These are phyloP conservation scores for Encephalitozoon hellem DNA, from an alignment of 371 early-diverging fungal genomes.

Conservation along the genomic window DNA sequence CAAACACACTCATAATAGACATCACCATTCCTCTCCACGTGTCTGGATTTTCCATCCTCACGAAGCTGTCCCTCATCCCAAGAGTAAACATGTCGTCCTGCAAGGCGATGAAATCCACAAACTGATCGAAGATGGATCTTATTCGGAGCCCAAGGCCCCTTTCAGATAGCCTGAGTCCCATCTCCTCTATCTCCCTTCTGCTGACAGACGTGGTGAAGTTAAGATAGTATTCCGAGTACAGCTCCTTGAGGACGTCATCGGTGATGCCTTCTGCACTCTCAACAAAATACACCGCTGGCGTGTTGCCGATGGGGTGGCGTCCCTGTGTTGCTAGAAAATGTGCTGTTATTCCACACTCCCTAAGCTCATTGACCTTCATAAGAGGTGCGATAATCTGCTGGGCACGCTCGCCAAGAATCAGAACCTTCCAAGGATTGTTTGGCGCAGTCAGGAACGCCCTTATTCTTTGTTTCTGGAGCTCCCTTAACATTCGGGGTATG, in stretches of 20 bases:
- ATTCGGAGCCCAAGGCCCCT: conserved; percentile 40
- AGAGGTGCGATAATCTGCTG: conserved; percentile 89
- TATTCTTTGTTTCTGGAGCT: conserved; percentile 48
- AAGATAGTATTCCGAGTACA: conserved; percentile 85
- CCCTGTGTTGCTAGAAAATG: conserved; percentile 72
- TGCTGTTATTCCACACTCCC: conserved; percentile 90
- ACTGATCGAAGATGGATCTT: conserved; percentile 77
- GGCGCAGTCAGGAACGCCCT: conserved; percentile 26
- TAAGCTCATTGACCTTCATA: conserved; percentile 82
- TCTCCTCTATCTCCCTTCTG: conserved; percentile 76
- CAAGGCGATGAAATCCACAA: conserved; percentile 77
- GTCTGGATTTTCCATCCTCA: conserved; percentile 69
- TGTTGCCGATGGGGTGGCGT: conserved; percentile 77
- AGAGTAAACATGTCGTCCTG: conserved; percentile 87
- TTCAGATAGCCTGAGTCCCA: conserved; percentile 66
- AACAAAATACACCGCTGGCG: conserved; percentile 91
- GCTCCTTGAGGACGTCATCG: conserved; percentile 73
- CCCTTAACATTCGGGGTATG: conserved; percentile 50
- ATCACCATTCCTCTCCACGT: conserved; percentile 69
- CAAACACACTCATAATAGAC: conserved; percentile 76
- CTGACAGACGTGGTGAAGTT: conserved; percentile 80
- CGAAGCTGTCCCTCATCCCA: conserved; percentile 70
- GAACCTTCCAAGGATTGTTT: conserved; percentile 73
- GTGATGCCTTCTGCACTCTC: conserved; percentile 71
- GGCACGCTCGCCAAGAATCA: conserved; percentile 82